Evolutionary conservation across 306 rosid genomes (phyloP).

Genomic region (Crataegus laevigata): DNA sequence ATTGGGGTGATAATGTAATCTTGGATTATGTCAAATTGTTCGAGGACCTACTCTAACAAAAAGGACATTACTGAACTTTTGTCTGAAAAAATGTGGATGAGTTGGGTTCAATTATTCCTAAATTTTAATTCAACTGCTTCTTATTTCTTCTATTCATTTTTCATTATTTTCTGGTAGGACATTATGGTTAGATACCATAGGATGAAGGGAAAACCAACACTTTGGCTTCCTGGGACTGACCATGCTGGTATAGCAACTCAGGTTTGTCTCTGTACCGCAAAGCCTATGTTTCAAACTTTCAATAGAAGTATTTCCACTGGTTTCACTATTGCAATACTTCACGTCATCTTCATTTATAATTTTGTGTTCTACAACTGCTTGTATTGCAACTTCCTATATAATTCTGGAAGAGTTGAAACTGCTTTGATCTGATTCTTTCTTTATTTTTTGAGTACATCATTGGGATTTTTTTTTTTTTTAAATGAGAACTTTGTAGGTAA

Average conservation of each 20-base stretch:
- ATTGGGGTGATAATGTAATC: not conserved
- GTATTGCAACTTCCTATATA: not conserved
- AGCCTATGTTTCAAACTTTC: not conserved
- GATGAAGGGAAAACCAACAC: slow-evolving; percentile 95
- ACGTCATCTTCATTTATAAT: not conserved
- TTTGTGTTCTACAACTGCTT: not conserved
- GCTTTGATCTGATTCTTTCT: not conserved
- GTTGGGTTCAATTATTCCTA: not conserved
- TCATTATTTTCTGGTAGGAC: slow-evolving; percentile 46
- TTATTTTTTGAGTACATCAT: not conserved
- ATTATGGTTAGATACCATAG: slow-evolving; percentile 93
- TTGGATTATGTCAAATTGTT: not conserved
- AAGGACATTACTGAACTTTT: not conserved
- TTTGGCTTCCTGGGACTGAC: slow-evolving; percentile 98
- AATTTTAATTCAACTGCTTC: not conserved
- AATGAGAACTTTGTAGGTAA: not conserved
- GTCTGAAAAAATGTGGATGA: not conserved
- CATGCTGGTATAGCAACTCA: slow-evolving; percentile 99
- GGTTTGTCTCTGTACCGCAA: slow-evolving; percentile 39
- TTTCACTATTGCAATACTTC: not conserved
- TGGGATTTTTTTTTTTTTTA: not conserved
- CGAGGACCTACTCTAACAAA: not conserved
- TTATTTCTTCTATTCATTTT: not conserved
- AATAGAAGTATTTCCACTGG: not conserved
- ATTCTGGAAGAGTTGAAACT: not conserved